These are phyloP conservation scores for Arabidopsis arenosa DNA, from an alignment of 345 rosid species.

Conservation along the genomic window DNA sequence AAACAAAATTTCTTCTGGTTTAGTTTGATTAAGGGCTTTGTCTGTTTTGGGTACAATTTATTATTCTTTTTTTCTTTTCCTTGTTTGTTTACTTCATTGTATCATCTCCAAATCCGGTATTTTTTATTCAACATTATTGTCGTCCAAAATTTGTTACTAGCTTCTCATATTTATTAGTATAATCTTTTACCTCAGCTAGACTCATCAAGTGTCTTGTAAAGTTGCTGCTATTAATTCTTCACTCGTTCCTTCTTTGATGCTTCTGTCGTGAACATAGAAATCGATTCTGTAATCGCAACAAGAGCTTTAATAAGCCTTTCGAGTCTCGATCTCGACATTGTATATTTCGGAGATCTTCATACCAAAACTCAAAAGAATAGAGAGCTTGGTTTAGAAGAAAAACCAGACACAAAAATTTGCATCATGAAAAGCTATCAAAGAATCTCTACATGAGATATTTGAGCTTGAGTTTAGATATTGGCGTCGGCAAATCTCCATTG, in stretches of 20 bases:
- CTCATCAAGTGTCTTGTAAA: constrained; percentile 14
- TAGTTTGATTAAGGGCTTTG: constrained; percentile 34
- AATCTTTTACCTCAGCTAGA: background rate
- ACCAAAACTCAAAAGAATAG: no score
- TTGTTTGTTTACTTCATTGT: constrained; percentile 33
- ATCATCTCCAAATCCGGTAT: constrained; percentile 29
- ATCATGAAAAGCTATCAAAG: no score
- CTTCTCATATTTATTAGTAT: constrained; percentile 22
- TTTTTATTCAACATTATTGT: constrained; percentile 27
- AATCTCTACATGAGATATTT: no score
- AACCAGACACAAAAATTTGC: no score
- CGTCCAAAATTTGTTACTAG: constrained; percentile 32
- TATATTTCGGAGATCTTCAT: no score
- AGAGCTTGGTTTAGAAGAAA: no score
- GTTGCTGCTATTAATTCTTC: background rate
- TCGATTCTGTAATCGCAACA: no score
- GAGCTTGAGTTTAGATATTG: no score
- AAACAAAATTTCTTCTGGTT: constrained; percentile 17
- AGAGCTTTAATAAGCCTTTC: no score
- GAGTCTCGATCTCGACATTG: no score
- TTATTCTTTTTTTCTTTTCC: constrained; percentile 33
- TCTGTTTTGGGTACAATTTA: constrained; percentile 39
- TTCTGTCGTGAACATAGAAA: background rate
- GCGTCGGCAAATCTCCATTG: background rate
- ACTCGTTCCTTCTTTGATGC: background rate